Percentiles rank a stretch among this genome's conserved stretches.
Conservation (phyloP, 2,329 filamentous ascomycete species). For the Fusarium palustre region DNA sequence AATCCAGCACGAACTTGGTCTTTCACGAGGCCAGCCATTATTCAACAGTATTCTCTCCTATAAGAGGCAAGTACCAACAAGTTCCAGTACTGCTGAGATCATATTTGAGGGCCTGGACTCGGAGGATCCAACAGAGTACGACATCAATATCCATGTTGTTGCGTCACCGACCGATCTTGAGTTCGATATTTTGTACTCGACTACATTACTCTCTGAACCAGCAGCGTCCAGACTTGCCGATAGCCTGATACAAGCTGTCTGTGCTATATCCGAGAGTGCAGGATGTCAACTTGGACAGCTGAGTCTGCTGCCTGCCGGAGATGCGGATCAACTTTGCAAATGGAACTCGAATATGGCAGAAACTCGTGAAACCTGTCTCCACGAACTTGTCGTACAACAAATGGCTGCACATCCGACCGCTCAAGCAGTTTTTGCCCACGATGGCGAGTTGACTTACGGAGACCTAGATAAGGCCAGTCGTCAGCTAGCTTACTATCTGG, state of each 20-base stretch:
- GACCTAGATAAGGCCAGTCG: not conserved
- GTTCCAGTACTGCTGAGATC: not conserved
- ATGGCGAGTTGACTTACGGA: not conserved
- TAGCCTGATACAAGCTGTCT: constrained; percentile 3
- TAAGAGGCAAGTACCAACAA: not conserved
- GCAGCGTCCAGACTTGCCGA: not conserved
- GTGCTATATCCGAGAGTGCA: not conserved
- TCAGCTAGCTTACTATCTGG: not conserved
- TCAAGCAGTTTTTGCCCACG: not conserved
- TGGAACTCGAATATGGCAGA: constrained; percentile 1
- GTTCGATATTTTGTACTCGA: not conserved
- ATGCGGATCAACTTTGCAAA: not conserved
- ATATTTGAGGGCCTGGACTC: not conserved
- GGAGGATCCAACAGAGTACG: constrained; percentile 5
- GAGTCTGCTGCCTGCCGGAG: not conserved
- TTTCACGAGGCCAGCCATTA: not conserved
- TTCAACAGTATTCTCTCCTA: constrained; percentile 5
- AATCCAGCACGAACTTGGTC: constrained; percentile 5
- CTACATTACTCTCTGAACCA: not conserved
- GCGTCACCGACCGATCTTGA: not conserved
- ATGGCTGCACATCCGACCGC: not conserved
- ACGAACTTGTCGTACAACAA: not conserved
- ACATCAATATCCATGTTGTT: not conserved
- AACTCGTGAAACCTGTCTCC: not conserved
- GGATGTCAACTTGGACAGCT: not conserved